These are phyloP conservation scores for Rhodomyrtus tomentosa DNA, from an alignment of 345 rosid species.

Conservation along the genomic window DNA sequence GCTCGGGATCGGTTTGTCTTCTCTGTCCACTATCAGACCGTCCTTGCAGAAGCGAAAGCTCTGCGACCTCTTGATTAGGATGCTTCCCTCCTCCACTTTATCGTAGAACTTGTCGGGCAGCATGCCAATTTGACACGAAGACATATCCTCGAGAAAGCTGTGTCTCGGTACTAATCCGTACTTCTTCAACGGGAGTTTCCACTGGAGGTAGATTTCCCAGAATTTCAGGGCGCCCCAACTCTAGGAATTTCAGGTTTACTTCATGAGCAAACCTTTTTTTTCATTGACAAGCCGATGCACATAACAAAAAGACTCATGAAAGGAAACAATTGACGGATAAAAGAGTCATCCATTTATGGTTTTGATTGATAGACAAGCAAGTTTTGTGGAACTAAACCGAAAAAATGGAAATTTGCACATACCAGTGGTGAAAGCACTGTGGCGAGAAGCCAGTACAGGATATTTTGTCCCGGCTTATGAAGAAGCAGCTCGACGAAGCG, in stretches of 20 bases:
- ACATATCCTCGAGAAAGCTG: slow-evolving; percentile 8
- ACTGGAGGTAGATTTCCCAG: slow-evolving; percentile 8
- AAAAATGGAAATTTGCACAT: not conserved
- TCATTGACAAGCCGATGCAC: not conserved
- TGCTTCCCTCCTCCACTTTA: slow-evolving; percentile 17
- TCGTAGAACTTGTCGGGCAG: slow-evolving; percentile 17
- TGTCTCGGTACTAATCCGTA: slow-evolving; percentile 16
- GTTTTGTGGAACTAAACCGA: not conserved
- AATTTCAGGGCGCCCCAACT: slow-evolving; percentile 19
- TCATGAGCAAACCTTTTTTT: not conserved
- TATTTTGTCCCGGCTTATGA: slow-evolving; percentile 27
- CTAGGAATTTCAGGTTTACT: not conserved
- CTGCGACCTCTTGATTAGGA: slow-evolving; percentile 9
- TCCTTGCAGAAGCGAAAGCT: slow-evolving; percentile 9
- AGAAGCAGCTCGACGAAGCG: slow-evolving; percentile 13
- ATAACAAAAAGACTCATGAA: not conserved
- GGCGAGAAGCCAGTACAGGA: slow-evolving; percentile 8
- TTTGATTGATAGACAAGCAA: not conserved
- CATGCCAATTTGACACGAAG: slow-evolving; percentile 1
- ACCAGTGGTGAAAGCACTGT: slow-evolving; percentile 22
- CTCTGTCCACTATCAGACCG: slow-evolving; percentile 5
- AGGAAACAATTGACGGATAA: not conserved
- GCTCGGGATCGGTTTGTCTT: slow-evolving; percentile 2
- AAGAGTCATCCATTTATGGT: not conserved
- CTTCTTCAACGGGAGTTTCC: slow-evolving; percentile 10